Conservation (phyloP, 805 yeast species). For the Priceomyces haplophilus region DNA sequence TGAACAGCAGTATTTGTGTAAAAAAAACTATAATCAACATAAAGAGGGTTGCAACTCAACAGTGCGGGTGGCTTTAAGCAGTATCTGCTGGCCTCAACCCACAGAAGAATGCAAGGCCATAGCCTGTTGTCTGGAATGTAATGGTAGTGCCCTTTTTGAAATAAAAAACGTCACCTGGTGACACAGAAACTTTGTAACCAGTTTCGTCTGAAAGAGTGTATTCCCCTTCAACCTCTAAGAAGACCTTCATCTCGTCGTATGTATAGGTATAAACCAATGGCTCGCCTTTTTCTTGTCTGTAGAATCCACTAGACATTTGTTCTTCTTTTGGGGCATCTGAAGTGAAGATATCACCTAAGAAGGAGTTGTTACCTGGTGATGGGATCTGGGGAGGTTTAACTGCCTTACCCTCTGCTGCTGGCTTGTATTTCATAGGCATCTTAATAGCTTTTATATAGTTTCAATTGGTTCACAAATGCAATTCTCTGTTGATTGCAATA, state of each 20-base stretch:
- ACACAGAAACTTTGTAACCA: conserved; percentile 54
- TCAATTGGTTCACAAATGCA: too few relatives aligned
- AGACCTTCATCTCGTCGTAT: conserved; percentile 67
- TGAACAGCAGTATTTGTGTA: too few relatives aligned
- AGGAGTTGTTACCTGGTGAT: conserved; percentile 65
- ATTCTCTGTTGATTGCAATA: too few relatives aligned
- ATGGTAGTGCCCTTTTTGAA: conserved; percentile 67
- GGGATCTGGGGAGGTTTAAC: conserved; percentile 58
- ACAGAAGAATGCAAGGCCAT: conserved; percentile 60
- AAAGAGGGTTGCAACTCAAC: too few relatives aligned
- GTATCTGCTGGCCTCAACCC: conserved; percentile 50
- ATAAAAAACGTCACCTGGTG: conserved; percentile 67
- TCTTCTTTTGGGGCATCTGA: conserved; percentile 59
- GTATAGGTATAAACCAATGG: conserved; percentile 63
- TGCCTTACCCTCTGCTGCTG: conserved; percentile 51
- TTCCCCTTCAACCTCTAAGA: conserved; percentile 65
- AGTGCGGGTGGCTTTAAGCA: too few relatives aligned
- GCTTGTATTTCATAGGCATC: conserved; percentile 56
- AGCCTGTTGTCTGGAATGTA: conserved; percentile 58
- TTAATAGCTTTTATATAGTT: too few relatives aligned
- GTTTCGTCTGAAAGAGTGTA: conserved; percentile 61
- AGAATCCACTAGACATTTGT: conserved; percentile 65
- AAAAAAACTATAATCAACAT: too few relatives aligned
- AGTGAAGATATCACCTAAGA: conserved; percentile 62
- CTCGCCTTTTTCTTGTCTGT: conserved; percentile 65